These are phyloP conservation scores for Paramecium biaurelia DNA, from an alignment of 73 alveolate genomes.

Conservation along the genomic window DNA sequence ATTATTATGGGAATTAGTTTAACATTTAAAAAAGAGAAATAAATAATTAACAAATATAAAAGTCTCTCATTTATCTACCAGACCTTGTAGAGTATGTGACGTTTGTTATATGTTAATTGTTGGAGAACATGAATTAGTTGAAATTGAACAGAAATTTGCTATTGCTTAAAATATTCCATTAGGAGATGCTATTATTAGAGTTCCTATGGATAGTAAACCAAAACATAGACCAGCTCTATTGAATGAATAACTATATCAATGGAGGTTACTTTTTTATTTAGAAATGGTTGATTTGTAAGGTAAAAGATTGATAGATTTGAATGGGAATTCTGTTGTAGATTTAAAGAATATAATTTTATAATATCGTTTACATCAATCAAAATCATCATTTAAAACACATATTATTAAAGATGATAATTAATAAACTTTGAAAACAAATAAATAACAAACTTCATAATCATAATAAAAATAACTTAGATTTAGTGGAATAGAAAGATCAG, in stretches of 20 bases:
- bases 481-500: slow-evolving; percentile 7
- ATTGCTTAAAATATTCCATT: slow-evolving; percentile 84
- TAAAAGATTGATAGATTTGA: slow-evolving; percentile 50
- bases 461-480: slow-evolving; percentile 39
- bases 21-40: slow-evolving; percentile 65
- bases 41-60: slow-evolving; percentile 43
- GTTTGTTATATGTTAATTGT: slow-evolving; percentile 93
- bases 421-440: neutral
- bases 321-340: slow-evolving; percentile 28
- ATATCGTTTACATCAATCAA: slow-evolving; percentile 51
- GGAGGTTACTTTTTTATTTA: slow-evolving; percentile 89
- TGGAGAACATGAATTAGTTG: slow-evolving; percentile 96
- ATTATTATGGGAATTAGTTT: slow-evolving; percentile 67
- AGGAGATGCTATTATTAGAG: slow-evolving; percentile 78
- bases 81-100: slow-evolving; percentile 88
- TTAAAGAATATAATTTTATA: slow-evolving; percentile 2
- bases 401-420: slow-evolving; percentile 31
- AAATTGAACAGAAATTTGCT: slow-evolving; percentile 89
- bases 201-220: slow-evolving; percentile 75
- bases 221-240: slow-evolving; percentile 76
- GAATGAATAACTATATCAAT: slow-evolving; percentile 79
- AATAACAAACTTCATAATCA: neutral
- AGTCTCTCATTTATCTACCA: slow-evolving; percentile 62
- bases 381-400: slow-evolving; percentile 53
- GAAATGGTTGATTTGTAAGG: slow-evolving; percentile 67